Percentiles rank a stretch among this genome's conserved stretches.
phyloP scores from a whole-genome alignment of 2,329 filamentous ascomycete genomes.

The Biscogniauxia marginata region DNA sequence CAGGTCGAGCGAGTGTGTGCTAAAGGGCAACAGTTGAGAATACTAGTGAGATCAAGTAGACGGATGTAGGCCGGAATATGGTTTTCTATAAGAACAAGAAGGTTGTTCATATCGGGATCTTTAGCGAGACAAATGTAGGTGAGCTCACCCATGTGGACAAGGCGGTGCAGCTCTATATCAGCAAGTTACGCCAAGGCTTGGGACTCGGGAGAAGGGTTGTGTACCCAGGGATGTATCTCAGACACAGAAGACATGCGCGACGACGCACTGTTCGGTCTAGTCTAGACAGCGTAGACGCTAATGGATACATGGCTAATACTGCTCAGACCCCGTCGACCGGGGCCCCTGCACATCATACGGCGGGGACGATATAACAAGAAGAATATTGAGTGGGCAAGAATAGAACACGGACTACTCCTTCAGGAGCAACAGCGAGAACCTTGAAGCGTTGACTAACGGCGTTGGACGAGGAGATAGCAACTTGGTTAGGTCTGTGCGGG shows the following conservation, averaged over 20 bases:
- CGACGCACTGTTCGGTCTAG: slow-evolving; percentile 24
- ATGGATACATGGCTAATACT: slow-evolving; percentile 21
- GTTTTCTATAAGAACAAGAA: slow-evolving; percentile 23
- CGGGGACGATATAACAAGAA: slow-evolving; percentile 20
- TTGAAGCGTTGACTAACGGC: slow-evolving; percentile 18
- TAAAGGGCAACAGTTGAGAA: not conserved
- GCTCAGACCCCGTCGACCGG: slow-evolving; percentile 2
- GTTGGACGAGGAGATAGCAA: slow-evolving; percentile 1
- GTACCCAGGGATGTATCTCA: slow-evolving; percentile 28
- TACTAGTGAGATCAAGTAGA: slow-evolving; percentile 10
- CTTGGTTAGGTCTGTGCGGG: slow-evolving; percentile 12
- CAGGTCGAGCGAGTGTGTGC: not conserved
- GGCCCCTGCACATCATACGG: slow-evolving; percentile 13
- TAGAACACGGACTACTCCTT: slow-evolving; percentile 15
- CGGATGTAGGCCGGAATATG: slow-evolving; percentile 14
- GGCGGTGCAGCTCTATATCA: slow-evolving; percentile 20
- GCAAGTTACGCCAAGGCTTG: slow-evolving; percentile 20
- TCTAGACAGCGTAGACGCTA: slow-evolving; percentile 26
- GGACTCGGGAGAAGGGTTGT: slow-evolving; percentile 21
- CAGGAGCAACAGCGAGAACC: slow-evolving; percentile 13
- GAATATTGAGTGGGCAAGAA: slow-evolving; percentile 8
- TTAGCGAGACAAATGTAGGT: slow-evolving; percentile 15
- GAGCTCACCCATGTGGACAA: slow-evolving; percentile 17
- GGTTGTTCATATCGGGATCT: slow-evolving; percentile 18
- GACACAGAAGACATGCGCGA: slow-evolving; percentile 23